A percentile compares a stretch with the other conserved stretches of the same genome.
Evolutionary conservation across 1,284 basidiomycete species (phyloP).

Genomic region (Boletus subluridellus): DNA sequence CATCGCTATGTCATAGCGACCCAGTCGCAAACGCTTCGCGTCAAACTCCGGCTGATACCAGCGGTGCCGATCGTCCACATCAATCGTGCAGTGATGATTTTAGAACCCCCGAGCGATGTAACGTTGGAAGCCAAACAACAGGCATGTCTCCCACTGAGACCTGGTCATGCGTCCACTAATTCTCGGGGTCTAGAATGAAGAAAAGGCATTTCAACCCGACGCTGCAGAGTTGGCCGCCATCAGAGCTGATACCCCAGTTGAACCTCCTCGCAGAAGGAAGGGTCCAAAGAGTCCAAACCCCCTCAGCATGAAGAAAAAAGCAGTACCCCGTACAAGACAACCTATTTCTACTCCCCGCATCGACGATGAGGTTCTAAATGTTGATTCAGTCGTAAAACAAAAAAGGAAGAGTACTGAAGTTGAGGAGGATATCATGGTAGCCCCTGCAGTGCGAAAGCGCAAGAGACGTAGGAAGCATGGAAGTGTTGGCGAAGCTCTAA

Average conservation of each 20-base stretch:
- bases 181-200: conserved; percentile 47
- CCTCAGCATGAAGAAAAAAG: conserved; percentile 89
- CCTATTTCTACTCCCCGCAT: neutral
- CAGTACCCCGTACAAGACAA: conserved; percentile 11
- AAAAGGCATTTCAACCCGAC: conserved; percentile 47
- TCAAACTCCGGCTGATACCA: conserved; percentile 64
- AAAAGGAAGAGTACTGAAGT: conserved; percentile 25
- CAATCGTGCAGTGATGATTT: conserved; percentile 85
- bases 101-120: conserved; percentile 79
- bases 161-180: neutral
- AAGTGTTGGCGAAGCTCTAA: fast-evolving
- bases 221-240: conserved; percentile 46
- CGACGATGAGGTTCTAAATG: neutral
- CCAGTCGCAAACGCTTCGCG: conserved; percentile 68
- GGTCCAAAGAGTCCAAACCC: conserved; percentile 89
- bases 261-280: conserved; percentile 59
- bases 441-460: conserved; percentile 26
- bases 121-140: conserved; percentile 68
- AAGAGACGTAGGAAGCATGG: conserved; percentile 34
- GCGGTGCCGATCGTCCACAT: conserved; percentile 86
- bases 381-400: neutral
- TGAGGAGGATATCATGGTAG: conserved; percentile 4
- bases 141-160: conserved; percentile 39
- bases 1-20: conserved; percentile 87
- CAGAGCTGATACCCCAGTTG: conserved; percentile 30